These are phyloP conservation scores for Claviceps sp. DNA, from an alignment of 2,329 filamentous ascomycete species.

Conservation along the genomic window DNA sequence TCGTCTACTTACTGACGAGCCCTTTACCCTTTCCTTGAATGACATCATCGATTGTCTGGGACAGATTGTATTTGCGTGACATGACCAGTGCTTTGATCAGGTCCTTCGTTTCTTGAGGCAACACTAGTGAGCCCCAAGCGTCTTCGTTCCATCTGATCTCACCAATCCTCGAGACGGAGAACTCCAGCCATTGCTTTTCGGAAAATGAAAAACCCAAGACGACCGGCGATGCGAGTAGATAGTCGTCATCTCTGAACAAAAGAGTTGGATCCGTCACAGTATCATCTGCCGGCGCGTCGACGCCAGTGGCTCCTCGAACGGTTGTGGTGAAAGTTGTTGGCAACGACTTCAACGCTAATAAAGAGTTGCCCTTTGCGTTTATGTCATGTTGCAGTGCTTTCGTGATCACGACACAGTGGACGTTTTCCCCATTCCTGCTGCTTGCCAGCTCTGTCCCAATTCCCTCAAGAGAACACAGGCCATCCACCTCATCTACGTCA, in stretches of 20 bases:
- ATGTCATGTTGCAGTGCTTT: conserved; percentile 16
- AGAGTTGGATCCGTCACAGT: conserved; percentile 16
- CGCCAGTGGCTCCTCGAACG: not conserved
- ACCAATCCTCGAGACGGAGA: conserved; percentile 63
- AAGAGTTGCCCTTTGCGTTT: conserved; percentile 20
- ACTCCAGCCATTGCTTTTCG: conserved; percentile 84
- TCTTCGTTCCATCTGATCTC: conserved; percentile 77
- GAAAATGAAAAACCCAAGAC: conserved; percentile 78
- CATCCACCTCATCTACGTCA: conserved; percentile 1
- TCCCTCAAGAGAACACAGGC: conserved; percentile 22
- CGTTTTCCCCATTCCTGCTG: not conserved
- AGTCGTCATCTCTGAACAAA: conserved; percentile 67
- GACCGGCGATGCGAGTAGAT: conserved; percentile 70
- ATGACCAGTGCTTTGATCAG: conserved; percentile 67
- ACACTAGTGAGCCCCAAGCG: conserved; percentile 70
- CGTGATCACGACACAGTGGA: conserved; percentile 15
- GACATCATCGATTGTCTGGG: conserved; percentile 71
- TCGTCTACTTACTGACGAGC: conserved; percentile 43
- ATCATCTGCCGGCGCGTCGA: conserved; percentile 5
- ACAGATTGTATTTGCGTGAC: conserved; percentile 69
- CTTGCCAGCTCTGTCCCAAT: conserved; percentile 17
- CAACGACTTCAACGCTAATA: conserved; percentile 47
- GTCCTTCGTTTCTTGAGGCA: conserved; percentile 46
- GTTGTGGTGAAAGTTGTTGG: conserved; percentile 12
- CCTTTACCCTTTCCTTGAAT: conserved; percentile 79